phyloP scores from a whole-genome alignment of 257 asterid genomes.

The Handroanthus guayacan region DNA sequence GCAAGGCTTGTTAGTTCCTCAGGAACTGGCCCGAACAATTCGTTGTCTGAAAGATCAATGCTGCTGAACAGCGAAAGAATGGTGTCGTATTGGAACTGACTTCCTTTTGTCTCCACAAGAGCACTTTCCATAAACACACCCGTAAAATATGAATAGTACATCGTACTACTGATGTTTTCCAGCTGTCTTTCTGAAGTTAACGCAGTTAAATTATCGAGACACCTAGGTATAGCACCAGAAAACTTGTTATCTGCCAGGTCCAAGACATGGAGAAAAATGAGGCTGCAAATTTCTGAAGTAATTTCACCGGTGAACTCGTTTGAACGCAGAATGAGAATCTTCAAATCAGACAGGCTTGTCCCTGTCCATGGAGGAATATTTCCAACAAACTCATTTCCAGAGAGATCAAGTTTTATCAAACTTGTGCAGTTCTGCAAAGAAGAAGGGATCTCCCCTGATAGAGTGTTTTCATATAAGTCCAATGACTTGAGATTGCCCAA shows the following conservation, averaged over 20 bases:
- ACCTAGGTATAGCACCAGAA: conserved; percentile 29
- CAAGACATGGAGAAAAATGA: conserved; percentile 35
- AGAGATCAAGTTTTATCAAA: conserved; percentile 35
- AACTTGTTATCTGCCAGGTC: conserved; percentile 31
- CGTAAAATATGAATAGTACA: not conserved
- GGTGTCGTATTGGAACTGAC: conserved; percentile 13
- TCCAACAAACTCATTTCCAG: conserved; percentile 29
- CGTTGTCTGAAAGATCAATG: conserved; percentile 41
- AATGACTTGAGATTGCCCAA: conserved; percentile 18
- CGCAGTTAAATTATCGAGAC: conserved; percentile 31
- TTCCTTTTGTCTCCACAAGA: conserved; percentile 31
- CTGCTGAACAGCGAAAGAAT: conserved; percentile 24
- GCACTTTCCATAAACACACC: conserved; percentile 39
- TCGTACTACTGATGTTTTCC: not conserved
- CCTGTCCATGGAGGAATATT: conserved; percentile 41
- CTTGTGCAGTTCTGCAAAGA: conserved; percentile 34
- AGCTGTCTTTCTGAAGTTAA: conserved; percentile 23
- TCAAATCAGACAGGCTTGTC: conserved; percentile 21
- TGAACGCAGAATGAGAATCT: conserved; percentile 29
- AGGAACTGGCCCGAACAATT: conserved; percentile 33
- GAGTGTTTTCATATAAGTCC: conserved; percentile 22
- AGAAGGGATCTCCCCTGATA: conserved; percentile 35
- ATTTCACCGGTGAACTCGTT: conserved; percentile 36
- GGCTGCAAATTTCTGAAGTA: conserved; percentile 28
- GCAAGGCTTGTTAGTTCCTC: conserved; percentile 24